Percentiles rank a stretch among this genome's conserved stretches.
These are phyloP conservation scores for Plasmodium gonderi DNA, from an alignment of 169 alveolate genomes.

Conservation along the genomic window DNA sequence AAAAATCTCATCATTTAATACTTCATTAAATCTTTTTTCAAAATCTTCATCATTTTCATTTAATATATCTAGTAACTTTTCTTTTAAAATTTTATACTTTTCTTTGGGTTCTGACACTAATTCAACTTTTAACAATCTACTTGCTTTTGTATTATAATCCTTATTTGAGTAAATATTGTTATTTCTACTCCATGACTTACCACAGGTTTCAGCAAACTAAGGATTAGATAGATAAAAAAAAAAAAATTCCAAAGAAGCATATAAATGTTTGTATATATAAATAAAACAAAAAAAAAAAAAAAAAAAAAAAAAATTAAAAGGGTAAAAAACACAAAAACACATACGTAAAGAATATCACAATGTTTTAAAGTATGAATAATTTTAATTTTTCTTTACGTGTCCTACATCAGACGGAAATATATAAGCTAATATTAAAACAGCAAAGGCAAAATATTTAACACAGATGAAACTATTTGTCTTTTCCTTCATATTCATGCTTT, in stretches of 20 bases:
- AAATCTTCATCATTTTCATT: background rate
- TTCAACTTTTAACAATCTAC: background rate
- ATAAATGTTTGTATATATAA: too few relatives aligned
- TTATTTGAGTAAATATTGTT: background rate
- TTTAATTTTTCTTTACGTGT: background rate
- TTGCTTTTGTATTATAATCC: background rate
- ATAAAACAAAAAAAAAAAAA: too few relatives aligned
- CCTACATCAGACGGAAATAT: background rate
- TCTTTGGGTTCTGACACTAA: background rate
- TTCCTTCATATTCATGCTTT: background rate
- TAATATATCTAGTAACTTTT: background rate
- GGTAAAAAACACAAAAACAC: background rate
- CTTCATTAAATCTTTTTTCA: background rate
- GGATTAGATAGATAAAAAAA: background rate
- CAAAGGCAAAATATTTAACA: background rate
- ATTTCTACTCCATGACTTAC: background rate
- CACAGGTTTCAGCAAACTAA: background rate
- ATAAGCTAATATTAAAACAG: background rate
- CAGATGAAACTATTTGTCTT: background rate
- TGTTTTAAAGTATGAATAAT: background rate
- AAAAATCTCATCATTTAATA: background rate
- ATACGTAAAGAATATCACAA: background rate
- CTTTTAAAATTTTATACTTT: background rate
- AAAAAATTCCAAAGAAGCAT: too few relatives aligned
- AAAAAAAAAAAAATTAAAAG: background rate